phyloP scores from a whole-genome alignment of 192 early-diverging fungal genomes.

The Hyaloraphidium curvatum region DNA sequence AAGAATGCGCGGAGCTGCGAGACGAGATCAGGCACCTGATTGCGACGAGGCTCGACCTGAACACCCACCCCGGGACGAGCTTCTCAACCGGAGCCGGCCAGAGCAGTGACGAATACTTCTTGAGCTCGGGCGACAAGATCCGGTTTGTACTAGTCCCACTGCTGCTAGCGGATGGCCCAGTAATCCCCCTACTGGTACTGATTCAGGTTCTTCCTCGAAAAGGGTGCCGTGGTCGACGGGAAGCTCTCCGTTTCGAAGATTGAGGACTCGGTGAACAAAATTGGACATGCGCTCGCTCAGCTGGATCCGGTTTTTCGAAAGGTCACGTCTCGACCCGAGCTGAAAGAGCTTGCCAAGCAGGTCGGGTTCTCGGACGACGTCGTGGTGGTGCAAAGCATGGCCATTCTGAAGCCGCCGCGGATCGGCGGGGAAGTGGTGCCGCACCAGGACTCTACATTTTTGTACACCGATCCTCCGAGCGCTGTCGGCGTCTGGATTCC shows the following conservation, averaged over 20 bases:
- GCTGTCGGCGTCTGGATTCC: background rate
- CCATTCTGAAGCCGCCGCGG: slow-evolving; percentile 1
- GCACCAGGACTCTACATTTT: background rate
- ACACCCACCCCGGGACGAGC: background rate
- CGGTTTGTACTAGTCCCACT: too few relatives aligned
- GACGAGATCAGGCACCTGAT: background rate
- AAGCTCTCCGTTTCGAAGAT: background rate
- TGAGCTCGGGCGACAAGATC: slow-evolving; percentile 1
- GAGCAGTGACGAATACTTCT: background rate
- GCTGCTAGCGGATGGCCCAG: too few relatives aligned
- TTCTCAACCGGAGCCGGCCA: background rate
- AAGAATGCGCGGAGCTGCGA: background rate
- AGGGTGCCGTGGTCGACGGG: background rate
- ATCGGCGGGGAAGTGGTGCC: background rate
- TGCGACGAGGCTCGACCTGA: background rate
- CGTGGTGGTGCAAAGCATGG: background rate
- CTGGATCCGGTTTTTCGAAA: background rate
- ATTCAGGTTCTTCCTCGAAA: background rate
- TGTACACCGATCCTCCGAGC: background rate
- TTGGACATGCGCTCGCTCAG: background rate
- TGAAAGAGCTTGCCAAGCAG: background rate
- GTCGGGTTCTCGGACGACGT: background rate
- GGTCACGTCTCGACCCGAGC: background rate
- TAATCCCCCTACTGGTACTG: too few relatives aligned
- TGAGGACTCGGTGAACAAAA: background rate